Evolutionary conservation across 345 rosid genomes (phyloP).

Genomic region (Ceriops decandra): DNA sequence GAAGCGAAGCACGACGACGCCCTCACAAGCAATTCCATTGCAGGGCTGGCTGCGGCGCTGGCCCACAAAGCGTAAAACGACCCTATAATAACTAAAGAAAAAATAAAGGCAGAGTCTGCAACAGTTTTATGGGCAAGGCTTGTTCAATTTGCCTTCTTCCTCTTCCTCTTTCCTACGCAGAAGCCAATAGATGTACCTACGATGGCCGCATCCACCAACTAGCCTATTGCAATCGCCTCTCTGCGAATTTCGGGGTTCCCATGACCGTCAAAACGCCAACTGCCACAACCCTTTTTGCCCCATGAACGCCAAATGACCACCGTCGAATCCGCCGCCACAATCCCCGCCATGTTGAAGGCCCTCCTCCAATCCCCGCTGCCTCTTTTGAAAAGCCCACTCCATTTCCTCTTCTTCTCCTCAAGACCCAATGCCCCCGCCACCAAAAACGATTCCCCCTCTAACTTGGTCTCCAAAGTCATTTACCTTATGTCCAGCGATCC

Average conservation of each 20-base stretch:
- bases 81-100: no score
- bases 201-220: slow-evolving; percentile 6
- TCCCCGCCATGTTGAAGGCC: slow-evolving; percentile 3
- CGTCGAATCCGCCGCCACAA: background rate
- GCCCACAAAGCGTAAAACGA: no score
- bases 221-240: background rate
- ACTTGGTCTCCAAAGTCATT: slow-evolving; percentile 34
- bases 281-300: background rate
- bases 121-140: no score
- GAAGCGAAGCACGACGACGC: no score
- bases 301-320: slow-evolving; percentile 5
- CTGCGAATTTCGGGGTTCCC: background rate
- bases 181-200: background rate
- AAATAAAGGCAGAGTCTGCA: no score
- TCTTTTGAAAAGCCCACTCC: background rate
- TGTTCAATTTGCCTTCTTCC: no score
- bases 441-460: slow-evolving; percentile 7
- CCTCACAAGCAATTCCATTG: no score
- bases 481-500: slow-evolving; percentile 26
- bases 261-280: background rate
- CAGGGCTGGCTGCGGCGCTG: no score
- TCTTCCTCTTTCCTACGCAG: no score
- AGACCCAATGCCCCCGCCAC: slow-evolving; percentile 5
- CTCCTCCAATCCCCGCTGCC: slow-evolving; percentile 1
- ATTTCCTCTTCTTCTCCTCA: slow-evolving; percentile 21